Evolutionary conservation across 2,329 filamentous ascomycete genomes (phyloP).

Genomic region (Sclerotinia trifoliorum): DNA sequence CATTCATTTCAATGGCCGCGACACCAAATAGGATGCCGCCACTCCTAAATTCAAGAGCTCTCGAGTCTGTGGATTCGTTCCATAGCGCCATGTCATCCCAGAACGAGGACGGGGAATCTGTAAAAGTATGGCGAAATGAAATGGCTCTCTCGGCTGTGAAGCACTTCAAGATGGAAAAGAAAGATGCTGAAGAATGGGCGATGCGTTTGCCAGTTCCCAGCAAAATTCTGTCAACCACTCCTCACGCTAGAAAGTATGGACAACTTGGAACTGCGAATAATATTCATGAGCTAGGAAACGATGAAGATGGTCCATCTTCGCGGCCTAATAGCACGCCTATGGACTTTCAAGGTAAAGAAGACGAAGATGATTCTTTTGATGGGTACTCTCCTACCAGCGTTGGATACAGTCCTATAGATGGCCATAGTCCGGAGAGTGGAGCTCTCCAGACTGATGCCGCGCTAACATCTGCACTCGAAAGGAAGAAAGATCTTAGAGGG

Average conservation of each 20-base stretch:
- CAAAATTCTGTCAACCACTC: not conserved
- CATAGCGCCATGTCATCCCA: conserved; percentile 22
- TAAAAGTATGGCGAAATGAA: conserved; percentile 21
- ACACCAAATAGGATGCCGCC: not conserved
- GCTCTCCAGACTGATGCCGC: not conserved
- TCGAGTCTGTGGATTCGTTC: conserved; percentile 25
- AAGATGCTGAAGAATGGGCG: conserved; percentile 17
- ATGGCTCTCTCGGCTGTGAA: conserved; percentile 19
- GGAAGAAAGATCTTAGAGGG: no score
- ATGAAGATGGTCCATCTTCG: not conserved
- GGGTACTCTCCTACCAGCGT: not conserved
- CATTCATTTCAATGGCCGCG: conserved; percentile 12
- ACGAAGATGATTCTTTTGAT: no score
- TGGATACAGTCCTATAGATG: not conserved
- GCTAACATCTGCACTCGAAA: not conserved
- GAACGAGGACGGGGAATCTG: not conserved
- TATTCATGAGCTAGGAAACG: not conserved
- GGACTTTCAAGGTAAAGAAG: no score
- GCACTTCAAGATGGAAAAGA: conserved; percentile 16
- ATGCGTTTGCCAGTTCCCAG: not conserved
- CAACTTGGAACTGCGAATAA: not conserved
- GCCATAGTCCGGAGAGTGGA: not conserved
- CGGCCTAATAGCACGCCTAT: not conserved
- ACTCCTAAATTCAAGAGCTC: conserved; percentile 17
- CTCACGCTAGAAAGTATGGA: no score